Percentiles rank a stretch among this genome's conserved stretches.
Evolutionary conservation across 768 basidiomycete genomes (phyloP).

Genomic region (Termitomyces sp.): DNA sequence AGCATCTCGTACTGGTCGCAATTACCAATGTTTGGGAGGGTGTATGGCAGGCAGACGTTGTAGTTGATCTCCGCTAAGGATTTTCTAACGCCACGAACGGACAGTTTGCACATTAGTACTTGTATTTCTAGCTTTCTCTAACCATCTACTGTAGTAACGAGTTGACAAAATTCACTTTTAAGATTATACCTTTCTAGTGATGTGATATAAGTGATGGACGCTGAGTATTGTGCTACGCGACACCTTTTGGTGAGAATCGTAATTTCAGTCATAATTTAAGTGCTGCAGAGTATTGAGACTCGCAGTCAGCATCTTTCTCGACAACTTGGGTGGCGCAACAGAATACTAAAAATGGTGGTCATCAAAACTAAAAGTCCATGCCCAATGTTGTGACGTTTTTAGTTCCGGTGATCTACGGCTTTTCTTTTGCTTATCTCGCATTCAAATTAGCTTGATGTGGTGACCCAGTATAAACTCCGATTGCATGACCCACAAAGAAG

Average conservation of each 20-base stretch:
- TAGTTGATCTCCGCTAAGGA: neutral
- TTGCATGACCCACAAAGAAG: neutral
- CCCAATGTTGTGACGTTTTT: neutral
- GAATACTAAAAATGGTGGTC: neutral
- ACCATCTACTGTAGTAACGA: neutral
- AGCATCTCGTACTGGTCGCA: slow-evolving; percentile 2
- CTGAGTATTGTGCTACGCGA: neutral
- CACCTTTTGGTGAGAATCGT: neutral
- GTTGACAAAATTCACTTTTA: neutral
- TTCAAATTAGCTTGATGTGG: neutral
- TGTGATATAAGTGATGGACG: neutral
- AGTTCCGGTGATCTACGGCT: neutral
- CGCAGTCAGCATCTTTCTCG: neutral
- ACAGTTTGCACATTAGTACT: neutral
- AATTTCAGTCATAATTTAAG: neutral
- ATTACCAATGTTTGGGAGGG: slow-evolving; percentile 5
- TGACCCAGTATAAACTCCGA: neutral
- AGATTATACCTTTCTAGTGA: neutral
- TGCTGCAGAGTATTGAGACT: too few relatives aligned
- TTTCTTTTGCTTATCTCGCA: neutral
- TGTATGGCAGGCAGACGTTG: slow-evolving; percentile 9
- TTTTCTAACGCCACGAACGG: neutral
- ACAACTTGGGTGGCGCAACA: neutral
- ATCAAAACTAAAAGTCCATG: neutral
- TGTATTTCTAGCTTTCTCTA: neutral